These are phyloP conservation scores for Ogataea nitratoaversa DNA, from an alignment of 805 yeast genomes.

Conservation along the genomic window DNA sequence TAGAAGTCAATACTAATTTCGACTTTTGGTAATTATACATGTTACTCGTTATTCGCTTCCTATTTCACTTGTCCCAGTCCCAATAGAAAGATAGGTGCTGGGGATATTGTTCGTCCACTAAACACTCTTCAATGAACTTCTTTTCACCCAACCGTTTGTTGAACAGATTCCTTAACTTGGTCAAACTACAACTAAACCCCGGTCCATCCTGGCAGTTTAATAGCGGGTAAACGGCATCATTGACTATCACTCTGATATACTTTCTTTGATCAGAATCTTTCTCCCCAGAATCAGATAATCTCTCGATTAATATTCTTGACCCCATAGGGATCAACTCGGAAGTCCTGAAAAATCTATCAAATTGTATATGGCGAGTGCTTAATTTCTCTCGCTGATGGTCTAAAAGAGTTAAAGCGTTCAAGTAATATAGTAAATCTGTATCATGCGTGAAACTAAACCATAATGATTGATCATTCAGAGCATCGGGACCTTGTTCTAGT, in stretches of 20 bases:
- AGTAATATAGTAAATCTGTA: conserved; percentile 55
- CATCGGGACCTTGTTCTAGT: conserved; percentile 21
- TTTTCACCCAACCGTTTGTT: conserved; percentile 7
- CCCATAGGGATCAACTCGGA: conserved; percentile 56
- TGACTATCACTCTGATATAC: conserved; percentile 46
- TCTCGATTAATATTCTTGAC: conserved; percentile 47
- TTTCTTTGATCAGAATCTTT: conserved; percentile 5
- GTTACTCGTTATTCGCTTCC: no score
- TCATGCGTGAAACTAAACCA: conserved; percentile 77
- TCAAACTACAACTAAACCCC: conserved; percentile 42
- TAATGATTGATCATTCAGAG: conserved; percentile 31
- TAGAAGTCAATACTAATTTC: no score
- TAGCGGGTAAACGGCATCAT: conserved; percentile 53
- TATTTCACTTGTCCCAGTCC: conserved; percentile 17
- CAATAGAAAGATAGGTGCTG: conserved; percentile 23
- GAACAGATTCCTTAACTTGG: conserved; percentile 10
- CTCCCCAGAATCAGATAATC: conserved; percentile 27
- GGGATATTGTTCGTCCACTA: conserved; percentile 14
- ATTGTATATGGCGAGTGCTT: conserved; percentile 35
- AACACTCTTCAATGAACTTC: conserved; percentile 13
- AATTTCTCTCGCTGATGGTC: conserved; percentile 38
- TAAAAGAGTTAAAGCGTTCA: conserved; percentile 61
- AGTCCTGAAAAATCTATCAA: conserved; percentile 38
- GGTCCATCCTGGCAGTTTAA: conserved; percentile 49
- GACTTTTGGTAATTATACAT: no score